These are phyloP conservation scores for Mycena vitilis DNA, from an alignment of 768 basidiomycete genomes.

Conservation along the genomic window DNA sequence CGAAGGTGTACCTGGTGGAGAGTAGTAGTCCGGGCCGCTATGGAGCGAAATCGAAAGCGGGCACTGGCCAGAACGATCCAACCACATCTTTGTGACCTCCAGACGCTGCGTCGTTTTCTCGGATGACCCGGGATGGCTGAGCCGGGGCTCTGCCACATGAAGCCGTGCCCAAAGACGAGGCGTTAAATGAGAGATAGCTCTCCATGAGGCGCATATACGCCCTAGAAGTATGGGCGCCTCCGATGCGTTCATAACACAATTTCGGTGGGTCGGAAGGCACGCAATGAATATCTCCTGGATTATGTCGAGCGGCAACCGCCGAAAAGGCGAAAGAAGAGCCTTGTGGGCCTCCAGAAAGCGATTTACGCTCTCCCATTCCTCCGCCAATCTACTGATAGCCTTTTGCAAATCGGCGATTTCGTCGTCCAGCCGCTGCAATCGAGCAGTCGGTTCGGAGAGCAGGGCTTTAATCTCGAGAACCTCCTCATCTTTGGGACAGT, in stretches of 20 bases:
- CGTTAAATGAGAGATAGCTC: constrained; percentile 19
- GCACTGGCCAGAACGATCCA: not conserved
- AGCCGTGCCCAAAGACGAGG: constrained; percentile 27
- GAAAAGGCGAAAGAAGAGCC: constrained; percentile 9
- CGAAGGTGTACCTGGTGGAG: not conserved
- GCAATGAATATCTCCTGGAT: constrained; percentile 27
- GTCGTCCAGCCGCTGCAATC: not conserved
- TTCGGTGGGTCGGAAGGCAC: constrained; percentile 25
- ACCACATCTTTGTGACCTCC: not conserved
- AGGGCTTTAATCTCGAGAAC: constrained; percentile 2
- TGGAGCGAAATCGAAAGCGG: not conserved
- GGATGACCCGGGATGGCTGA: no score
- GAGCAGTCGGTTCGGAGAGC: constrained; percentile 7
- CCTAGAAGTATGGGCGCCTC: constrained; percentile 30
- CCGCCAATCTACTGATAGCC: constrained; percentile 5
- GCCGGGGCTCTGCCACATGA: constrained; percentile 19
- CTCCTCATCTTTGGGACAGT: constrained; percentile 16
- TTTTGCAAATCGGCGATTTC: constrained; percentile 12
- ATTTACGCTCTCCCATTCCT: not conserved
- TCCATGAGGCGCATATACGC: constrained; percentile 31
- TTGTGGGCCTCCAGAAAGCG: constrained; percentile 5
- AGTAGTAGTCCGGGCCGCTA: no score
- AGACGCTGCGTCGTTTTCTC: not conserved
- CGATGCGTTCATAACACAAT: constrained; percentile 22
- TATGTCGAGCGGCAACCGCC: constrained; percentile 9